A percentile compares a stretch with the other conserved stretches of the same genome.
phyloP scores from a whole-genome alignment of 306 rosid species.

The Dalbergia cochinchinensis region DNA sequence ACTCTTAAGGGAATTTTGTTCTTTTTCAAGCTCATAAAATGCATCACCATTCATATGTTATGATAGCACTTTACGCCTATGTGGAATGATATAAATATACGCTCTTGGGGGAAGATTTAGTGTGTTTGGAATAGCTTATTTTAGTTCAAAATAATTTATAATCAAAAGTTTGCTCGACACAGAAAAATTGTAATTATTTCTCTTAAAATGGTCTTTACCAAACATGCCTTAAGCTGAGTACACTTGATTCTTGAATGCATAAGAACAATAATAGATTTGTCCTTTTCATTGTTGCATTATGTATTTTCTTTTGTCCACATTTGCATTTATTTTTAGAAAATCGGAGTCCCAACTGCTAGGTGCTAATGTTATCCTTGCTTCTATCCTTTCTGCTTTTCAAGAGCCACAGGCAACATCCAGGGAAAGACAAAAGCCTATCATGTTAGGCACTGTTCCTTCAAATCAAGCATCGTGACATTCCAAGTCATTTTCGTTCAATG shows the following conservation, averaged over 20 bases:
- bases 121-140: not conserved
- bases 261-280: not conserved
- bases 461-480: constrained; percentile 51
- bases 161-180: no score
- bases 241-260: not conserved
- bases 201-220: no score
- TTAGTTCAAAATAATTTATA: no score
- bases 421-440: constrained; percentile 56
- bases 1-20: not conserved
- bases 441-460: constrained; percentile 45
- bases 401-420: constrained; percentile 63
- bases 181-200: no score
- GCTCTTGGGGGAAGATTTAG: no score
- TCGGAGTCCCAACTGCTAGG: constrained; percentile 2
- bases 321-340: constrained; percentile 31
- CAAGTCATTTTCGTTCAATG: constrained; percentile 38
- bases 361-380: constrained; percentile 39
- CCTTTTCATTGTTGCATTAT: not conserved
- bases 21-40: not conserved
- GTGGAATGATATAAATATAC: not conserved
- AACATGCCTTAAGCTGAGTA: not conserved
- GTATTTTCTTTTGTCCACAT: constrained; percentile 20
- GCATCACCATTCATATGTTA: constrained; percentile 6
- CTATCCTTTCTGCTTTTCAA: constrained; percentile 45
- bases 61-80: not conserved